Evolutionary conservation across 345 rosid genomes (phyloP), one percentile per base, ranked within the genome.

Genomic region (Adansonia digitata): DNA sequence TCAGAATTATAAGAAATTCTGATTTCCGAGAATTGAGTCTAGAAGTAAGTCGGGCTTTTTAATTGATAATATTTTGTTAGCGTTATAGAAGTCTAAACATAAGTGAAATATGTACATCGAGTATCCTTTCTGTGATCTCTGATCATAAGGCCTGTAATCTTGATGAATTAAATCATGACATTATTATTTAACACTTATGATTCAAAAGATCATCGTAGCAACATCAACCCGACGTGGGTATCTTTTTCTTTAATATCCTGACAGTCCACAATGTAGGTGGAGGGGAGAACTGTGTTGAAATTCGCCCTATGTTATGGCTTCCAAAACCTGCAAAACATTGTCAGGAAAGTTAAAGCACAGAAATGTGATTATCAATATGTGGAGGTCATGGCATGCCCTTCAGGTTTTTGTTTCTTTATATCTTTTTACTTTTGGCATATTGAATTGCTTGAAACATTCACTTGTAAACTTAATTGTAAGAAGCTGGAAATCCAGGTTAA

Each of bases 351-450:
- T 45, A 93, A 93, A 83, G 90, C 78, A 46, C 67, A 34, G 59
- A 93, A 84, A 79, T 93, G 98, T 72, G 98, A 93, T 75, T 95
- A 90, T 81, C 93, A 95, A 37, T 95, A 83, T 75, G 97, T 95
- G 77, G 98, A 95, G 90, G 89, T 95, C 77, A 95, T 93, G 99
- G 99, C 98, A 18, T 95, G 98, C 67, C 99, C 99, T 78, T 80
- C 99, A 85, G 99, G 98, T 93, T 77, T 12, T 22, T 39, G 20
- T 53, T 66, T 22, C 17, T 24, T 31, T 52, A 35, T 34, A 6
- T 29, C 39, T 9, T 34, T 65, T 14, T 59, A 35, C n/a, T 29
- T 67, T 55, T 35, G 6, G 13, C 12, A 27, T 70, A 8, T 60
- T 49, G 6, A 52, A 8, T 26, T 17, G 56, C 46, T 27, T 68